phyloP scores from a whole-genome alignment of 78 protist genomes.

The Monosiga brevicollis region DNA sequence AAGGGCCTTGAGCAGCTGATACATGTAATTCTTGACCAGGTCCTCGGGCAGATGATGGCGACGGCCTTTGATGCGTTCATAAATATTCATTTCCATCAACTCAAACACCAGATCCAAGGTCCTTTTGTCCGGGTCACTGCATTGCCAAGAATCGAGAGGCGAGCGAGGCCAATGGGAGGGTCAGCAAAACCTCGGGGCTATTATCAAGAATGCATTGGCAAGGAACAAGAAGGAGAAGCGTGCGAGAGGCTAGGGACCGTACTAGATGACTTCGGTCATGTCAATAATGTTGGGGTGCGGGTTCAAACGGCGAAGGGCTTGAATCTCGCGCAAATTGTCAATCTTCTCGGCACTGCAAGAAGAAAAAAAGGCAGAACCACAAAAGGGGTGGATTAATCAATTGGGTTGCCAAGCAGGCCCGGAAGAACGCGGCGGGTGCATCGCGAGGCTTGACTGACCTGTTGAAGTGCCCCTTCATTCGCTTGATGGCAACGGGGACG shows the following conservation, averaged over 20 bases:
- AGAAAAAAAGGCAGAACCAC: neutral
- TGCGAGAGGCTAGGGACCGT: neutral
- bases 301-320: constrained; percentile 64
- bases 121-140: constrained; percentile 49
- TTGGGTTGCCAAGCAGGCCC: too few relatives aligned
- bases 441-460: neutral
- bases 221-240: neutral
- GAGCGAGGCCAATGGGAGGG: neutral
- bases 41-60: constrained; percentile 44
- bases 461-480: neutral
- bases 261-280: constrained; percentile 65
- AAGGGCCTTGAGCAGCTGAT: constrained; percentile 63
- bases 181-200: neutral
- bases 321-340: constrained; percentile 74
- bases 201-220: neutral
- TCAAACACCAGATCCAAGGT: constrained; percentile 80
- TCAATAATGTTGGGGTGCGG: constrained; percentile 72
- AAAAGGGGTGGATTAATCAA: neutral
- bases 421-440: neutral
- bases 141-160: neutral
- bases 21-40: constrained; percentile 41
- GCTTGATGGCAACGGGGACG: neutral
- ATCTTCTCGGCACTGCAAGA: constrained; percentile 49
- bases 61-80: constrained; percentile 71
- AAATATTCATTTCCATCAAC: constrained; percentile 77